Evolutionary conservation across 495 filamentous ascomycete genomes (phyloP).

Genomic region (Podospora pseudocomata): DNA sequence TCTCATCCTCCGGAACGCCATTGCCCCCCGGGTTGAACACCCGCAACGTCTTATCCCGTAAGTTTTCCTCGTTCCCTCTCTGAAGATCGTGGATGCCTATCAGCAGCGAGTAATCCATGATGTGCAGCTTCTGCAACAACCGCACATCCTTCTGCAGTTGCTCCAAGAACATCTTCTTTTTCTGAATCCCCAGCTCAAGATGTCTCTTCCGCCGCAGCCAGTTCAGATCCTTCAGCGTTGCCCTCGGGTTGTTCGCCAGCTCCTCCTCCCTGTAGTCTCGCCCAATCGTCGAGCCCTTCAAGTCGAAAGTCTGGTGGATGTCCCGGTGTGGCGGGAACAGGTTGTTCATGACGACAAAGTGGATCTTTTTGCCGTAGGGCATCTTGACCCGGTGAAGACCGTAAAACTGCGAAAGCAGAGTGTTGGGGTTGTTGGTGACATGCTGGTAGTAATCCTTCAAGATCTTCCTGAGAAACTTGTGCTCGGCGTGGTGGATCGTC

Average conservation of each 20-base stretch:
- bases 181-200: slow-evolving; percentile 80
- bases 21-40: slow-evolving; percentile 92
- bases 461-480: slow-evolving; percentile 90
- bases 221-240: slow-evolving; percentile 94
- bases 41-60: slow-evolving; percentile 89
- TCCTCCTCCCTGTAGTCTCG: slow-evolving; percentile 87
- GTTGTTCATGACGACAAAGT: slow-evolving; percentile 99
- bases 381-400: slow-evolving; percentile 97
- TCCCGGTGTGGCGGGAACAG: slow-evolving; percentile 96
- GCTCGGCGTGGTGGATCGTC: slow-evolving; percentile 95
- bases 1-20: slow-evolving; percentile 46
- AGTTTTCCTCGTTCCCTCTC: slow-evolving; percentile 89
- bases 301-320: slow-evolving; percentile 93
- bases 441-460: slow-evolving; percentile 93
- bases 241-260: slow-evolving; percentile 80
- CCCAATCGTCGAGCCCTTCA: slow-evolving; percentile 96
- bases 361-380: slow-evolving; percentile 96
- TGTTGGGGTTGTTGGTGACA: slow-evolving; percentile 90
- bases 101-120: slow-evolving; percentile 98
- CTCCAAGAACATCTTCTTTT: slow-evolving; percentile 79
- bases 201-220: slow-evolving; percentile 85
- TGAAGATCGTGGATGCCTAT: slow-evolving; percentile 89
- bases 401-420: slow-evolving; percentile 96
- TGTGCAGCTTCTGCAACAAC: slow-evolving; percentile 78
- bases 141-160: slow-evolving; percentile 86